Base-by-base conservation (phyloP, 148 eudicot genomes). In the Fagopyrum homotropicum region DNA sequence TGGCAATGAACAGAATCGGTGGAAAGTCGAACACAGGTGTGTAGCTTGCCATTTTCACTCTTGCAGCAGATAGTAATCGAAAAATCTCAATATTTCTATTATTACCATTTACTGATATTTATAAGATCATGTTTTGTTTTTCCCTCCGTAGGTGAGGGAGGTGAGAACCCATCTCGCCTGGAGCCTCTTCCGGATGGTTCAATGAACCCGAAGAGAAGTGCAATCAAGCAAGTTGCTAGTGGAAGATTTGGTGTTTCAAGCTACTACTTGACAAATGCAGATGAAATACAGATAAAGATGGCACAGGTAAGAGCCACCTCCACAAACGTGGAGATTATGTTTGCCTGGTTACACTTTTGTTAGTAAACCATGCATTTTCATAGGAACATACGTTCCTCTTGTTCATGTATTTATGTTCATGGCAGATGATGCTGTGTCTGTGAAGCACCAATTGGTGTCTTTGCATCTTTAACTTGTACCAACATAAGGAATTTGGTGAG, bases 221-320 rank as follows among this genome's bases (percentile, higher is more conserved):
- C 98, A 51, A 96, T 96, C 77, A 96, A 96, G 88, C 99, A 96
- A 85, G 99, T 96, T 74, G 98, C 99, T 43, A 96, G 99, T 85
- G 99, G 99, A 77, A 89, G 99, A 86, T 96, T 96, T 81, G 99
- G 99, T 50, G 99, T 96, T 79, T 90, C 98, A 45, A 96, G 99
- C 86, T 96, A 92, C 75, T 96, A 96, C 85, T 86, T 96, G 69
- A 92, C 99, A 60, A 96, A 96, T 85, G 98, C 99, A 9, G 99
- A 96, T 82, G 99, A 96, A 79, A 75, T 96, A 59, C 99, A 96
- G 86, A 96, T 96, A 50, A 96, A 96, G 83, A 96, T 96, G 99
- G 99, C 99, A 79, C 99, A 96, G 97, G 98, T 95, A 92, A 60
- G 72, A 66, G 43, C 71, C 71, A 40, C 40, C 47, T 11, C 71